phyloP scores from a whole-genome alignment of 2,329 filamentous ascomycete genomes.

The Cryphonectria parasitica region DNA sequence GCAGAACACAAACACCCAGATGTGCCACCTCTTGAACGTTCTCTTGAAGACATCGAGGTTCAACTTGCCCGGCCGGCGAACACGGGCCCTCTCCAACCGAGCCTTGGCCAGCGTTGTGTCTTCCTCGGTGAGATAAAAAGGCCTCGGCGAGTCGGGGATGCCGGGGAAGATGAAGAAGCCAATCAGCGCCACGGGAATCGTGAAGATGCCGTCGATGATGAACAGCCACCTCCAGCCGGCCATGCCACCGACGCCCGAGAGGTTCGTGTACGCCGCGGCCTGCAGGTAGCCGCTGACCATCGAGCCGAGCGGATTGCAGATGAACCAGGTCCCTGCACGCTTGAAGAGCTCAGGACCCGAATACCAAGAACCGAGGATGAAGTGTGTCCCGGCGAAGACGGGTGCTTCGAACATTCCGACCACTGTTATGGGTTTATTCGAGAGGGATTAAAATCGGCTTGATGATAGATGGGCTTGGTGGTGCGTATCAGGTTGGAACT shows the following conservation, averaged over 20 bases:
- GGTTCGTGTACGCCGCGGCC: constrained; percentile 56
- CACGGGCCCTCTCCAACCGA: constrained; percentile 36
- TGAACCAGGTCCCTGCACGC: constrained; percentile 37
- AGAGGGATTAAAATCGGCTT: neutral
- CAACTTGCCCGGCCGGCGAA: constrained; percentile 46
- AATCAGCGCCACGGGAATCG: constrained; percentile 56
- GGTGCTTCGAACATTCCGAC: constrained; percentile 40
- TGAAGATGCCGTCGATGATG: constrained; percentile 63
- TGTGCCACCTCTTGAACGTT: constrained; percentile 53
- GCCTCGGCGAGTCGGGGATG: constrained; percentile 44
- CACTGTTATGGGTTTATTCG: constrained; percentile 15
- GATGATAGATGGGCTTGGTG: neutral
- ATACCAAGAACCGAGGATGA: constrained; percentile 38
- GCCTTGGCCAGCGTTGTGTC: constrained; percentile 44
- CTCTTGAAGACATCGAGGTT: constrained; percentile 49
- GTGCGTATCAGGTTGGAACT: neutral
- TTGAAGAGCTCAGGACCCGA: constrained; percentile 38
- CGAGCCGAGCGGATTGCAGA: constrained; percentile 36
- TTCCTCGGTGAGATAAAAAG: constrained; percentile 41
- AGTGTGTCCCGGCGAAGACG: constrained; percentile 40
- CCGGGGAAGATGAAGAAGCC: constrained; percentile 52
- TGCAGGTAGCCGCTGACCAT: constrained; percentile 48
- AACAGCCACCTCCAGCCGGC: constrained; percentile 60
- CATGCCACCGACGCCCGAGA: constrained; percentile 53
- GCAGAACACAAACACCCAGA: constrained; percentile 52